Percentiles rank a stretch among this genome's conserved stretches.
phyloP scores from a whole-genome alignment of 1,284 basidiomycete species.

The Pyrrhoderma lamaoense region DNA sequence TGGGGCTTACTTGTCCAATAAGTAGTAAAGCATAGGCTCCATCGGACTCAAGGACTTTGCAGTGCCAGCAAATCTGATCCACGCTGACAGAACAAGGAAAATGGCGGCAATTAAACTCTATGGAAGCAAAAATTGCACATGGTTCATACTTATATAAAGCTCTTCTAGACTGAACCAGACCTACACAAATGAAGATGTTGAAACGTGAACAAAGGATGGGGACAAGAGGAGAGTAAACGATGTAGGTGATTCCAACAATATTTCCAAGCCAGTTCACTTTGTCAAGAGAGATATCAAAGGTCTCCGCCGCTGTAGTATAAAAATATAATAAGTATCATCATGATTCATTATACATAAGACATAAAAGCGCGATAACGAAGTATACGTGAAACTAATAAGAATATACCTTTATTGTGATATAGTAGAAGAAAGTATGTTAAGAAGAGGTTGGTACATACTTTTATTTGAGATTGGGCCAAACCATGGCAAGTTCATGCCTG shows the following conservation, averaged over 20 bases:
- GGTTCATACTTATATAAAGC: not conserved
- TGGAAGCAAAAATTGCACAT: not conserved
- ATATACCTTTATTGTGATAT: no score
- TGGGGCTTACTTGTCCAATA: constrained; percentile 51
- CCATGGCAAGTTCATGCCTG: constrained; percentile 61
- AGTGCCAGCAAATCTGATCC: constrained; percentile 73
- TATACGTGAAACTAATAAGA: no score
- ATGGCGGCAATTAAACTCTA: constrained; percentile 50
- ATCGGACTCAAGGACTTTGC: constrained; percentile 38
- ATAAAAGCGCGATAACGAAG: not conserved
- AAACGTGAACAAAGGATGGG: constrained; percentile 50
- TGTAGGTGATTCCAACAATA: constrained; percentile 50
- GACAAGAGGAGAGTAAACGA: constrained; percentile 51
- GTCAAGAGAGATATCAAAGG: constrained; percentile 57
- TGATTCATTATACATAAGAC: not conserved
- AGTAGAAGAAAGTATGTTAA: no score
- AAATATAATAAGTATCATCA: not conserved
- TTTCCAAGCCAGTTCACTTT: constrained; percentile 75
- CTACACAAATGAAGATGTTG: constrained; percentile 53
- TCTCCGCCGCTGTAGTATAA: constrained; percentile 37
- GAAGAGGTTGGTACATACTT: constrained; percentile 33
- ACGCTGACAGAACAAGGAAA: constrained; percentile 52
- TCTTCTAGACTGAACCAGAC: constrained; percentile 24
- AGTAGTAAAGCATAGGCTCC: constrained; percentile 57
- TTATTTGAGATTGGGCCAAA: constrained; percentile 71